Conservation (phyloP, 1,139 yeast species). For the Debaryomyces sp. region DNA sequence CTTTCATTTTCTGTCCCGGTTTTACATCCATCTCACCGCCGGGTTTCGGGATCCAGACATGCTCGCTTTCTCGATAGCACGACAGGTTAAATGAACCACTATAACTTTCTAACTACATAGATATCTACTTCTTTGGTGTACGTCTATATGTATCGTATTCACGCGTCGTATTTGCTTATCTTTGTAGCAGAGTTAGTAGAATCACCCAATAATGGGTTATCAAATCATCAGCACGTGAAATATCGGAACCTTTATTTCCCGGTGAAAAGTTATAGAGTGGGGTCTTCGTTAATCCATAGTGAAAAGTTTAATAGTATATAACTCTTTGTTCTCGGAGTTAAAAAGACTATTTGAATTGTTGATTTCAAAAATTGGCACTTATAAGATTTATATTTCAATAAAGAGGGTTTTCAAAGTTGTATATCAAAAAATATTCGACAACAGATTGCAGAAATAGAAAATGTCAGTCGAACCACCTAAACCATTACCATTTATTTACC, state of each 20-base stretch:
- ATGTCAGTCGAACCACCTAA: slow-evolving; percentile 32
- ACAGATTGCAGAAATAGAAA: background rate
- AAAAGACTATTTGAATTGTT: background rate
- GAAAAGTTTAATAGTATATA: background rate
- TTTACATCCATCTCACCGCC: background rate
- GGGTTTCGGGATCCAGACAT: background rate
- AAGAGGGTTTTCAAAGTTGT: background rate
- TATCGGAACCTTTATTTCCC: slow-evolving; percentile 1
- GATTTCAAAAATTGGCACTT: background rate
- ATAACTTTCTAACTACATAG: background rate
- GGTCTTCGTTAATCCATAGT: background rate
- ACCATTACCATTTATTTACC: slow-evolving; percentile 81
- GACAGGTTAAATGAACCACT: background rate
- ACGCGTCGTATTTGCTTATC: background rate
- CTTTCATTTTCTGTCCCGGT: background rate
- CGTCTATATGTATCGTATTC: background rate
- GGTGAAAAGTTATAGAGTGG: slow-evolving; percentile 4
- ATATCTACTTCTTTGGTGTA: background rate
- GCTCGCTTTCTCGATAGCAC: background rate
- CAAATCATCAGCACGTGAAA: slow-evolving; percentile 2
- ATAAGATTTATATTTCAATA: background rate
- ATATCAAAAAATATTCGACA: background rate
- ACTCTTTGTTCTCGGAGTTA: background rate
- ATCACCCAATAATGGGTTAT: background rate
- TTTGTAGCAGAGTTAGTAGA: background rate